Conservation (phyloP, 345 rosid genomes). For the Citrus mangshanensis region DNA sequence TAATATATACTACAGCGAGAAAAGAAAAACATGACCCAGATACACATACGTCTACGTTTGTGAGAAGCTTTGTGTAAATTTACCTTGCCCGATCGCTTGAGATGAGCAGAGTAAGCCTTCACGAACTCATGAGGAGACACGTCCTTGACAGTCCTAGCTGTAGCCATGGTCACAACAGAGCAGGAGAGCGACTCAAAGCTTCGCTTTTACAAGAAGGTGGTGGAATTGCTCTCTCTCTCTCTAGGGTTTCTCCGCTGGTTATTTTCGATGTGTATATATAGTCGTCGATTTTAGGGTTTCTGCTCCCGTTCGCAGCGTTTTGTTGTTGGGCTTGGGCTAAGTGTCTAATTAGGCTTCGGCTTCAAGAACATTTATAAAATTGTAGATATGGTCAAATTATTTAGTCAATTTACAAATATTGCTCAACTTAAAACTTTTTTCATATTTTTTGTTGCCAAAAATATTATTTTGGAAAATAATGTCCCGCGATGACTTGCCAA, state of each 20-base stretch:
- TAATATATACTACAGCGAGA: background rate
- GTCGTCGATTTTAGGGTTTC: constrained; percentile 30
- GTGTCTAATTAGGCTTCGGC: background rate
- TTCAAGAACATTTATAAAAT: no score
- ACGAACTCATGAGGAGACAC: constrained; percentile 87
- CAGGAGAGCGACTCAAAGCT: constrained; percentile 4
- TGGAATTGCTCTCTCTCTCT: constrained; percentile 12
- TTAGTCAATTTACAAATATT: no score
- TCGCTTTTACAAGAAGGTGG: background rate
- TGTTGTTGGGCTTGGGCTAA: background rate
- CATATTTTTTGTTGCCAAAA: no score
- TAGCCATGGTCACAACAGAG: constrained; percentile 37
- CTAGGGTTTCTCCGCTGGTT: constrained; percentile 24
- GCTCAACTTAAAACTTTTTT: no score
- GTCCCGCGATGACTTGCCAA: no score
- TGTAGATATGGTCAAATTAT: no score
- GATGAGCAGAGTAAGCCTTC: constrained; percentile 77
- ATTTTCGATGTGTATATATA: constrained; percentile 6
- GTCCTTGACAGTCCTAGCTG: constrained; percentile 69
- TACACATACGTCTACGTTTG: background rate
- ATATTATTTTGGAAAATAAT: no score
- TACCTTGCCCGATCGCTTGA: constrained; percentile 93
- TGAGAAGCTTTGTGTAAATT: background rate
- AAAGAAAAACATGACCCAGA: background rate
- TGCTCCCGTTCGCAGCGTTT: background rate